These are phyloP conservation scores for Pseudogymnoascus sp. DNA, from an alignment of 2,329 filamentous ascomycete species.

Conservation along the genomic window DNA sequence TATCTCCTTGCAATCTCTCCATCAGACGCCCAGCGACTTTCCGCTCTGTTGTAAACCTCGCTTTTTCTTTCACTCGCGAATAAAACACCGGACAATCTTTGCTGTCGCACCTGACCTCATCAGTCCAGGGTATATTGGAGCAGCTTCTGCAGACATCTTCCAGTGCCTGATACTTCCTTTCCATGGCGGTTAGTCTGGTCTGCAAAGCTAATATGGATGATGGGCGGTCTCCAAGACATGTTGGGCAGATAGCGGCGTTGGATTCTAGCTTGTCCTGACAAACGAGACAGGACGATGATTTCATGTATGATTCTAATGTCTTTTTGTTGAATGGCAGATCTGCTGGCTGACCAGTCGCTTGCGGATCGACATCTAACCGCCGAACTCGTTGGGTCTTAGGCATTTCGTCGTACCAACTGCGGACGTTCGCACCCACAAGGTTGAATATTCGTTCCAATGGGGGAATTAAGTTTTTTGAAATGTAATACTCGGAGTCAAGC, in stretches of 20 bases:
- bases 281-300: slow-evolving; percentile 66
- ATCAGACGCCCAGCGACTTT: slow-evolving; percentile 34
- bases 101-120: slow-evolving; percentile 80
- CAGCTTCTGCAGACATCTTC: slow-evolving; percentile 72
- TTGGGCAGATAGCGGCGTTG: slow-evolving; percentile 44
- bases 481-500: slow-evolving; percentile 94
- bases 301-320: slow-evolving; percentile 93
- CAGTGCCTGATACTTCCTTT: slow-evolving; percentile 56
- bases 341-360: slow-evolving; percentile 27
- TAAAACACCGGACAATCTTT: slow-evolving; percentile 93
- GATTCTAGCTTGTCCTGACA: slow-evolving; percentile 47
- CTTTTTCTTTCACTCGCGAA: slow-evolving; percentile 56
- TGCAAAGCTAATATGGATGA: slow-evolving; percentile 57
- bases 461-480: slow-evolving; percentile 88
- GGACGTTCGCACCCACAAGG: slow-evolving; percentile 83
- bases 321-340: slow-evolving; percentile 38
- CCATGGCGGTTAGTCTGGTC: slow-evolving; percentile 50
- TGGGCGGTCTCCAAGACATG: slow-evolving; percentile 47
- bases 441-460: slow-evolving; percentile 95
- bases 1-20: slow-evolving; percentile 30
- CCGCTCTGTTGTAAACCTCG: slow-evolving; percentile 33
- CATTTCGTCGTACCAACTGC: slow-evolving; percentile 94
- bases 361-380: slow-evolving; percentile 30
- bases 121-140: slow-evolving; percentile 60
- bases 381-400: slow-evolving; percentile 76